Percentiles rank a stretch among this genome's conserved stretches.
Conservation (phyloP, 108 stramenopile genomes). For the Nannochloropsis granulata region DNA sequence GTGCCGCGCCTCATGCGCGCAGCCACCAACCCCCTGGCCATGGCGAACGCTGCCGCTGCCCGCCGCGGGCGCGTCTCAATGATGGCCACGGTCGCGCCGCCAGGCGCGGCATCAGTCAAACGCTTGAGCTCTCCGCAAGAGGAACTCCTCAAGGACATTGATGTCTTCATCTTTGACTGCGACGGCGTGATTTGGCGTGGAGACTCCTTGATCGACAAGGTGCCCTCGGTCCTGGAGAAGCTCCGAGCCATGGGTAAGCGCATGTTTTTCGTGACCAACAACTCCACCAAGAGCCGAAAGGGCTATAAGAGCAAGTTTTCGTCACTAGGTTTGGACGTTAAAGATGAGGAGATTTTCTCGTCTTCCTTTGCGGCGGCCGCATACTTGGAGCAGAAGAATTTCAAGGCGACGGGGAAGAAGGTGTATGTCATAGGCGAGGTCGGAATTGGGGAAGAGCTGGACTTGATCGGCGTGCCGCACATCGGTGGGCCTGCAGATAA, state of each 20-base stretch:
- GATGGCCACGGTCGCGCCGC: not conserved
- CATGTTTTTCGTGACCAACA: conserved; percentile 96
- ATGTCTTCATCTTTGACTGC: conserved; percentile 97
- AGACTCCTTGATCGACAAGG: conserved; percentile 72
- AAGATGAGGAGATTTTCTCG: conserved; percentile 83
- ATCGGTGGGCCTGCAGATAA: conserved; percentile 77
- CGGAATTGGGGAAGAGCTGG: conserved; percentile 87
- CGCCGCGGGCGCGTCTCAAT: not conserved
- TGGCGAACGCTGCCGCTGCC: not conserved
- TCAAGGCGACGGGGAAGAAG: conserved; percentile 83
- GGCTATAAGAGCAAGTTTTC: conserved; percentile 58
- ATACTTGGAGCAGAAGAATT: conserved; percentile 89
- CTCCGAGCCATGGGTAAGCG: conserved; percentile 71
- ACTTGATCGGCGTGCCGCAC: conserved; percentile 77
- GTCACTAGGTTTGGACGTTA: conserved; percentile 34
- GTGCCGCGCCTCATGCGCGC: not conserved
- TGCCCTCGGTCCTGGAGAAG: conserved; percentile 43
- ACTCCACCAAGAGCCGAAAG: conserved; percentile 79
- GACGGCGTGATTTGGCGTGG: conserved; percentile 98
- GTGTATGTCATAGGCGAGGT: conserved; percentile 89
- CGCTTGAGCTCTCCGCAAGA: not conserved
- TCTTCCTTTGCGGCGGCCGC: conserved; percentile 89
- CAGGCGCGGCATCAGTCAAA: not conserved
- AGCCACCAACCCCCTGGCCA: not conserved
- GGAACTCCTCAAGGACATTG: conserved; percentile 53